Base-by-base conservation (phyloP, 352 stramenopile genomes). In the Pythium dissotocum region DNA sequence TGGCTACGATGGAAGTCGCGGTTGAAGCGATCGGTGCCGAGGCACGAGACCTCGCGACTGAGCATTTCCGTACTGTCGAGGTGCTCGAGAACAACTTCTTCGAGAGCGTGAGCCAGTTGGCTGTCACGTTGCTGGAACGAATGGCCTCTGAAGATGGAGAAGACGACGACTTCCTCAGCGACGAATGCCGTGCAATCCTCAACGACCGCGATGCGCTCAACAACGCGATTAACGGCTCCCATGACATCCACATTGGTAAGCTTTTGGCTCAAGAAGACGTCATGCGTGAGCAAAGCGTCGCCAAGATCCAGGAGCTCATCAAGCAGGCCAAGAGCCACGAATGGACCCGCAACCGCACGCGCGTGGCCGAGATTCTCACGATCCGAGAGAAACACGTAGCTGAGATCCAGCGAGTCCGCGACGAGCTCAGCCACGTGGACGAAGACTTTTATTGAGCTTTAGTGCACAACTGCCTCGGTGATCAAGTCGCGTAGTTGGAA, bases 171-270 rank as follows among this genome's bases (percentile, higher is more conserved):
- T 89, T 91, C 24, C 61, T 94, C 12, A 88, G 77, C 4, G 87
- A 94, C 49, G 84, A 94, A 52, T 94, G 87, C 51, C 87, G 83
- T 14, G 85, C 80, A 30, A 90, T 94, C 54, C 59, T 94, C 53
- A 93, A 93, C 65, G 85, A 94, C 58, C 81, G 86, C 55, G 86
- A 94, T 36, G 85, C 87, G 13, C 72, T 95, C 54, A 94, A 91
- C 70, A 93, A 91, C 57, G 88, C 88, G 28, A 94, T 98, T 67
- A 94, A 96, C 53, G 85, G 87, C 16, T 97, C 89, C 26, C 91
- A 98, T 66, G 91, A 98, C 58, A 95, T 97, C 46, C 91, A 97
- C 71, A 94, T 97, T 33, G 89, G 89, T 51, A 97, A 95, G 62
- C 61, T 97, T 24, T 75, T 97, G 26, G 82, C 86, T 0, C 85